Evolutionary conservation across 2,329 filamentous ascomycete species (phyloP), one percentile per base, ranked within the genome.

Genomic region (Penicillium decumbens): DNA sequence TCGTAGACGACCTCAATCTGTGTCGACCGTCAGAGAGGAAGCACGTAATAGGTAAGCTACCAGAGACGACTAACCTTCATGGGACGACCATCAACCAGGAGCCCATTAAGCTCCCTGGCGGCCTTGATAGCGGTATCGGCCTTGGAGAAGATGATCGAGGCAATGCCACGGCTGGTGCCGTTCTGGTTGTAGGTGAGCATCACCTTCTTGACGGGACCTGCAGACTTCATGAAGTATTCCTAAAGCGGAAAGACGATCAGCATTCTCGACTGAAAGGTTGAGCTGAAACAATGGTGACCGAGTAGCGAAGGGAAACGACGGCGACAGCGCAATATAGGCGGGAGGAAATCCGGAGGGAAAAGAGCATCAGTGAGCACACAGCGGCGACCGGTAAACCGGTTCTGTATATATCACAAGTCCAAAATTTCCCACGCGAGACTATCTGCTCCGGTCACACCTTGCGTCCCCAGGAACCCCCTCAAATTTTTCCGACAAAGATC

Each of bases 161-260:
- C 91, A 67, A 92, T 89, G 59, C 93, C 93, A 68, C 90, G 88
- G 80, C 91, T 96, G 61, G 85, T 82, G 57, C 92, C 92, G 68
- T 88, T 89, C 57, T 92, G 89, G 65, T 92, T 93, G 75, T 98
- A 98, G 44, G 88, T 89, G 64, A 98, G 79, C 62, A 93, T 85
- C 57, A 95, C 89, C 73, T 82, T 87, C 81, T 95, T 96, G 74
- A 97, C 88, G 57, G 87, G 82, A 61, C 91, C 92, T 71, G 95
- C 84, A 64, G 88, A 87, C 68, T 89, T 86, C 67, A 80, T 76
- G 73, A 98, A 97, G 75, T 97, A 98, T 77, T 98, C 93, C 93
- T 98, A 89, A 74, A 73, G 73, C 72, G 74, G 63, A 47, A 61
- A 54, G 66, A 63, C 56, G 61, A 76, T 77, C 63, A 77, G 75